These are phyloP conservation scores for Haberlea rhodopensis DNA, from an alignment of 257 asterid species.

Conservation along the genomic window DNA sequence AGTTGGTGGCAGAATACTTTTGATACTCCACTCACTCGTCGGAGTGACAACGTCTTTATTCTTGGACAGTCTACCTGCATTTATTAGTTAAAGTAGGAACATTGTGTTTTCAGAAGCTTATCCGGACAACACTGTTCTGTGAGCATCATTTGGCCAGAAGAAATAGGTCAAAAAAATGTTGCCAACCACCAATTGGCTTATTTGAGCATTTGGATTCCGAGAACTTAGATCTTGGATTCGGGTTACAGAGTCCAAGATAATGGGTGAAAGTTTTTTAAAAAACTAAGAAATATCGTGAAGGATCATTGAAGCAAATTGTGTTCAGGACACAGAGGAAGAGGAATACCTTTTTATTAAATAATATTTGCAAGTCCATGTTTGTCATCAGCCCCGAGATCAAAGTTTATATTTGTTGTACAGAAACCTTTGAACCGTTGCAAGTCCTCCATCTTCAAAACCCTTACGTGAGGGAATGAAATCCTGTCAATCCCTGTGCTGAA, in stretches of 20 bases:
- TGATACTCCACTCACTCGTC: neutral
- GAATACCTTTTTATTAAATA: slow-evolving; percentile 6
- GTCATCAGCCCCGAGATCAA: neutral
- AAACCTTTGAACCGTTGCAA: slow-evolving; percentile 19
- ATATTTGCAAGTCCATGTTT: slow-evolving; percentile 6
- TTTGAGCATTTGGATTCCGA: no score
- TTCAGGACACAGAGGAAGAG: neutral
- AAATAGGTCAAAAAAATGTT: no score
- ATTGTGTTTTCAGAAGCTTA: no score
- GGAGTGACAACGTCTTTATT: slow-evolving; percentile 15
- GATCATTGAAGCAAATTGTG: slow-evolving; percentile 1
- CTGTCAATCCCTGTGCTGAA: slow-evolving; percentile 17
- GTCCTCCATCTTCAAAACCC: slow-evolving; percentile 11
- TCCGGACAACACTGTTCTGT: no score
- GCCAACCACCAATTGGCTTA: no score
- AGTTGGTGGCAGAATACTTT: slow-evolving; percentile 12
- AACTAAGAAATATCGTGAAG: no score
- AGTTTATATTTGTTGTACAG: slow-evolving; percentile 1
- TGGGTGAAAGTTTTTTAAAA: no score
- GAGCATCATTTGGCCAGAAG: no score
- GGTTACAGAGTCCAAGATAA: no score
- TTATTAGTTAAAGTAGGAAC: slow-evolving; percentile 10
- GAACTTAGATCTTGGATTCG: no score
- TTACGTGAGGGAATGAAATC: slow-evolving; percentile 28
- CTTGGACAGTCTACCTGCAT: slow-evolving; percentile 15